Conservation (phyloP, 2,329 filamentous ascomycete species). For the Xylaria sp. region DNA sequence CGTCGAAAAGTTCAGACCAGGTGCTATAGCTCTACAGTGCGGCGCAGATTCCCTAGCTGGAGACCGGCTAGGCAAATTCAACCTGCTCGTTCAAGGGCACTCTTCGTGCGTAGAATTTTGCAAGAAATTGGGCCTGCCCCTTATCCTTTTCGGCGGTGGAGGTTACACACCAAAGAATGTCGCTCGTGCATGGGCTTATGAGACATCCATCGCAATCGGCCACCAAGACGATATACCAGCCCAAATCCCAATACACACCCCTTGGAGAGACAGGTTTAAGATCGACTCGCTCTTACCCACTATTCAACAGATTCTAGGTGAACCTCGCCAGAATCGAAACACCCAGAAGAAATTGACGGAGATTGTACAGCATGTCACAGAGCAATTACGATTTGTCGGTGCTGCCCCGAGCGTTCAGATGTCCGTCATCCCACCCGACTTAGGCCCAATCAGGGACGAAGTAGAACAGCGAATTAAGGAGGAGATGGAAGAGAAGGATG, state of each 20-base stretch:
- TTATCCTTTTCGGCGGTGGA: constrained; percentile 92
- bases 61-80: constrained; percentile 93
- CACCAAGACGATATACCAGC: constrained; percentile 75
- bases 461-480: constrained; percentile 75
- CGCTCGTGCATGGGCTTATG: constrained; percentile 94
- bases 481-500: constrained; percentile 68
- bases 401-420: constrained; percentile 89
- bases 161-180: constrained; percentile 98
- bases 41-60: constrained; percentile 94
- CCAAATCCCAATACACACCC: constrained; percentile 80
- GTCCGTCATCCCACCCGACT: constrained; percentile 80
- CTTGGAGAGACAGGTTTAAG: constrained; percentile 88
- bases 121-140: constrained; percentile 80
- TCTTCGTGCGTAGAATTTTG: constrained; percentile 90
- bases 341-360: constrained; percentile 77
- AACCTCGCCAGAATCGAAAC: constrained; percentile 81
- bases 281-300: constrained; percentile 89
- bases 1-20: constrained; percentile 85
- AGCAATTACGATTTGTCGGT: constrained; percentile 87
- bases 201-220: constrained; percentile 89
- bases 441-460: constrained; percentile 73
- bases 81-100: constrained; percentile 94
- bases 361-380: constrained; percentile 80
- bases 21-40: constrained; percentile 93
- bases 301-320: constrained; percentile 75